Evolutionary conservation across 305 asterid genomes (phyloP).

Genomic region (Rubia occidens): DNA sequence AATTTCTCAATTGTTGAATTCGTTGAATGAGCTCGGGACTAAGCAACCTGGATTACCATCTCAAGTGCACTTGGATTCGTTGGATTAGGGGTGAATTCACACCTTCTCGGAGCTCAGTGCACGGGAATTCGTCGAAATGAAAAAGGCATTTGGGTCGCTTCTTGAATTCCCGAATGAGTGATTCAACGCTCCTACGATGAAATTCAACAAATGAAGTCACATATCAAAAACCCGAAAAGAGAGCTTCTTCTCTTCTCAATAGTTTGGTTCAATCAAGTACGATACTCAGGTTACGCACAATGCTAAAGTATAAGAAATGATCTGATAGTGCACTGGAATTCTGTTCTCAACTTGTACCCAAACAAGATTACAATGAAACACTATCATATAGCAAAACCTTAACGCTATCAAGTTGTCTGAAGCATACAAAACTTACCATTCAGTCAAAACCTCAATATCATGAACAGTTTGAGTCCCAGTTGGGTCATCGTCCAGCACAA

Average conservation of each 20-base stretch:
- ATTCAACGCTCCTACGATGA: constrained; percentile 60
- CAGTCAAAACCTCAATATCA: constrained; percentile 82
- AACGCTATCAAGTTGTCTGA: neutral
- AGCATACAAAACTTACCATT: constrained; percentile 55
- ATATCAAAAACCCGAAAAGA: neutral
- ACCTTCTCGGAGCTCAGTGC: constrained; percentile 78
- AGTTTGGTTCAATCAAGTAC: neutral
- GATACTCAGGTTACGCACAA: neutral
- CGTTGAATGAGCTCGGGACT: no score
- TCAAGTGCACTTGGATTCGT: no score
- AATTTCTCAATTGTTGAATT: no score
- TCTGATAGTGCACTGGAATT: neutral
- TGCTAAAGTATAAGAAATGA: neutral
- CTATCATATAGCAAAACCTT: neutral
- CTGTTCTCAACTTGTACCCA: neutral
- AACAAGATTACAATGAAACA: neutral
- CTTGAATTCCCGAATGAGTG: constrained; percentile 68
- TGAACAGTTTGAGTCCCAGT: constrained; percentile 99
- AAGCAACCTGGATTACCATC: no score
- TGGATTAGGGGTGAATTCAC: no score
- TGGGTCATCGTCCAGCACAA: constrained; percentile 98
- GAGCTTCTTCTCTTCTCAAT: neutral
- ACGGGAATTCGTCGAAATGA: constrained; percentile 92
- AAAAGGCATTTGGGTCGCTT: constrained; percentile 75
- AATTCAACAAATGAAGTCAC: neutral